Evolutionary conservation across 129 eudicot species (phyloP).

Genomic region (Scalesia atractyloides): DNA sequence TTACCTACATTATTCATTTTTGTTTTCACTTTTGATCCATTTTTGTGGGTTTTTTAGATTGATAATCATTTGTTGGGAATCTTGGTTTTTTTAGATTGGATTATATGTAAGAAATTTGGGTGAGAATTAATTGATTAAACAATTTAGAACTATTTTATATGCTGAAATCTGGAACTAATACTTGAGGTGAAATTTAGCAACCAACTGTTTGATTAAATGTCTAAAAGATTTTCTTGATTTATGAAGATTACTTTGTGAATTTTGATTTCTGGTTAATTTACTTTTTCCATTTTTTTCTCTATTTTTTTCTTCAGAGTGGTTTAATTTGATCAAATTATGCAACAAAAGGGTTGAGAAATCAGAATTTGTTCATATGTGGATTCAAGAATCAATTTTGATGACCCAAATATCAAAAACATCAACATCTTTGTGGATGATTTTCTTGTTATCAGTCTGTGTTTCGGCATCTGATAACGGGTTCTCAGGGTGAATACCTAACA

Average conservation of each 20-base stretch:
- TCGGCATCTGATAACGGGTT: constrained; percentile 51
- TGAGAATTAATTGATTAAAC: background rate
- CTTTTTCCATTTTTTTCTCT: no score
- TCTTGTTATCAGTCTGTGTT: constrained; percentile 33
- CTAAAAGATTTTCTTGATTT: background rate
- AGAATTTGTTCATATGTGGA: constrained; percentile 17
- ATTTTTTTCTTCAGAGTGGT: background rate
- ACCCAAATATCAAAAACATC: constrained; percentile 54
- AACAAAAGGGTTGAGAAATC: constrained; percentile 5
- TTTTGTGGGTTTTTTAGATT: constrained; percentile 23
- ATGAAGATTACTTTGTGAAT: constrained; percentile 4
- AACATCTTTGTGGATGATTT: constrained; percentile 31
- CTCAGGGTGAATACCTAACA: no score
- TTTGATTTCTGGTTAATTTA: constrained; percentile 8
- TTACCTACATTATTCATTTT: constrained; percentile 41
- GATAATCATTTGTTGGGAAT: constrained; percentile 10
- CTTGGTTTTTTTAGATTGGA: constrained; percentile 7
- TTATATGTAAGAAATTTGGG: background rate
- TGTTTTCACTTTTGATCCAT: background rate
- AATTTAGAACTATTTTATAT: constrained; percentile 10
- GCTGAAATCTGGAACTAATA: background rate
- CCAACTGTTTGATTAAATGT: constrained; percentile 10
- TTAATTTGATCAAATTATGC: constrained; percentile 16
- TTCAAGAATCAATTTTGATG: constrained; percentile 22
- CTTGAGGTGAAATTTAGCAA: background rate